Evolutionary conservation across 805 yeast genomes (phyloP), one percentile per base, ranked within the genome.

Genomic region (Wickerhamomyces alni): DNA sequence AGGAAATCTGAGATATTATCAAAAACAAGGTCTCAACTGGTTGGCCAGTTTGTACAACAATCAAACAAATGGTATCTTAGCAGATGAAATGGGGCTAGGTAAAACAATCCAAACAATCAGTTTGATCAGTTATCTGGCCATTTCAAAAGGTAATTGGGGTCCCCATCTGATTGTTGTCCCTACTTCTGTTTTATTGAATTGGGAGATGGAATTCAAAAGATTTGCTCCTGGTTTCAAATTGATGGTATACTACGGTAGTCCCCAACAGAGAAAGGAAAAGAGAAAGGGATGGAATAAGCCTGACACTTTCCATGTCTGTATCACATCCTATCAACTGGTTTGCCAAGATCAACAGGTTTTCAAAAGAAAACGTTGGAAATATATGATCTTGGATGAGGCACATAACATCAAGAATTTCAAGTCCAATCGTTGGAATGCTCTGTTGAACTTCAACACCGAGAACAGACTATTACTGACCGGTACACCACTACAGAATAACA

Each of bases 151-250:
- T 43, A 76, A 82, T 15, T 93, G 99, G 99, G 99, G 99, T 0
- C 99, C 99, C 0, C 99, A 93, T 66, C 67, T 93, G 39, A 89
- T 93, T 63, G 81, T 93, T 43, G 99, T 93, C 5, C 99, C 99
- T 4, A 93, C 99, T 0, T 87, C 96, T 13, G 99, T 93, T 8
- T 80, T 93, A 80, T 75, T 93, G 39, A 93, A 93, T 57, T 93
- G 99, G 99, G 99, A 93, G 60, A 91, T 94, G 97, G 99, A 93
- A 57, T 89, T 93, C 65, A 93, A 94, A 55, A 77, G 95, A 52
- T 93, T 93, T 69, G 97, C 97, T 1, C 99, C 99, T 0, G 99
- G 99, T 0, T 84, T 93, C 60, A 91, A 94, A 60, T 93, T 93
- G 3, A 58, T 93, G 58, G 93, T 98, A 0, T 93, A 93, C 60